Base-by-base conservation (phyloP, 2,329 filamentous ascomycete genomes). In the Parasarocladium wereldwijsianum region DNA sequence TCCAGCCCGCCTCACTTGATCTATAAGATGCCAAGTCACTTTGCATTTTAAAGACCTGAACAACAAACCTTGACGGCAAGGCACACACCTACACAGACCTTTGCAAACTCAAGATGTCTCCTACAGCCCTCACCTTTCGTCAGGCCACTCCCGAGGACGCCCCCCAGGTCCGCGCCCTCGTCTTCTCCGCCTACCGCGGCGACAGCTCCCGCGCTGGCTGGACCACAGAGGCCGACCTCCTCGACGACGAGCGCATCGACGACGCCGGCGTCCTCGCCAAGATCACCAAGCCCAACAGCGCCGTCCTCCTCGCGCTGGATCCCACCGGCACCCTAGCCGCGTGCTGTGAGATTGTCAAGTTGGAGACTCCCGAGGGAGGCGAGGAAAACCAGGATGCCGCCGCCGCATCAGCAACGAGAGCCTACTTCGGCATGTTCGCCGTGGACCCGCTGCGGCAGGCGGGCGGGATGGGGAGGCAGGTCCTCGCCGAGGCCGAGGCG, bases 341-440 rank as follows among this genome's bases (percentile, higher is more conserved):
- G n/a, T 64, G 60, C 49, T 63, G 58, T 40, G 60, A 64, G 33
- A 34, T 65, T 4, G 35, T 49, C 16, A 43, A 41, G 18, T 45
- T 41, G 12, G 34, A 36, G 20, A 21, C 19, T 16, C 36, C 37
- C 17, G 42, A 36, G 19, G 35, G 47, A 20, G 52, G 50, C 12
- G n/a, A n/a, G n/a, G n/a, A n/a, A n/a, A n/a, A n/a, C n/a, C n/a
- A n/a, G n/a, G n/a, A n/a, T n/a, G n/a, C n/a, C n/a, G n/a, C n/a
- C n/a, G n/a, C n/a, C n/a, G n/a, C n/a, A n/a, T n/a, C n/a, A n/a
- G n/a, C n/a, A n/a, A n/a, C n/a, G n/a, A n/a, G n/a, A n/a, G n/a
- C n/a, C n/a, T 59, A 62, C 42, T 62, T 66, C 30, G 60, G 59
- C 29, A 49, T 65, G 20, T 62, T 66, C 13, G 62, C 62, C 23